These are phyloP conservation scores for Narthecium ossifragum DNA, from an alignment of 106 monocot genomes.

Conservation along the genomic window DNA sequence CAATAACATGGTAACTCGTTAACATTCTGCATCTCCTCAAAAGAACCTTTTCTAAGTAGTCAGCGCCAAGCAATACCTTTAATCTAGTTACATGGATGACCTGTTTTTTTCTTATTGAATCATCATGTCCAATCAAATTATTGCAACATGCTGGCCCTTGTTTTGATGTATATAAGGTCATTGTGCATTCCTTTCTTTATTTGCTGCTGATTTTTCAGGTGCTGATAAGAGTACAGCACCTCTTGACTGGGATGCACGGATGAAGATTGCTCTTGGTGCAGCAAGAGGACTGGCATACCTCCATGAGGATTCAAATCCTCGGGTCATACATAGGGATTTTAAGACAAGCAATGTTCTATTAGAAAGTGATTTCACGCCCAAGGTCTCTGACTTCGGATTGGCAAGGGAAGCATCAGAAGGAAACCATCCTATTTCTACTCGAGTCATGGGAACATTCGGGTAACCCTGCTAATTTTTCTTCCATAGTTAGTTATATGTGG, in stretches of 20 bases:
- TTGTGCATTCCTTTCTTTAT: neutral
- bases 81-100: no score
- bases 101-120: no score
- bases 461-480: constrained; percentile 37
- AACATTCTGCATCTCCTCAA: neutral
- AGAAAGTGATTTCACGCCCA: constrained; percentile 88
- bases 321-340: constrained; percentile 95
- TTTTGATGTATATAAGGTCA: no score
- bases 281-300: constrained; percentile 94
- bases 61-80: no score
- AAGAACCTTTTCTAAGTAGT: no score
- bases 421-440: constrained; percentile 74
- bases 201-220: constrained; percentile 40
- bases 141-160: no score
- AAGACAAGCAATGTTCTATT: constrained; percentile 91
- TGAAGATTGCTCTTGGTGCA: constrained; percentile 94
- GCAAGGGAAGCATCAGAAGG: constrained; percentile 94
- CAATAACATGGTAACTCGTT: neutral
- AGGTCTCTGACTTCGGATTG: constrained; percentile 95
- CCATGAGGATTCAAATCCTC: constrained; percentile 96
- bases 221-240: constrained; percentile 42
- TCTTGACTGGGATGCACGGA: constrained; percentile 79
- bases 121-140: no score
- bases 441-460: constrained; percentile 98
- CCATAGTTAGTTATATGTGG: no score